A percentile compares a stretch with the other conserved stretches of the same genome.
Evolutionary conservation across 108 stramenopile species (phyloP).

Genomic region (Nannochloropsis salina): DNA sequence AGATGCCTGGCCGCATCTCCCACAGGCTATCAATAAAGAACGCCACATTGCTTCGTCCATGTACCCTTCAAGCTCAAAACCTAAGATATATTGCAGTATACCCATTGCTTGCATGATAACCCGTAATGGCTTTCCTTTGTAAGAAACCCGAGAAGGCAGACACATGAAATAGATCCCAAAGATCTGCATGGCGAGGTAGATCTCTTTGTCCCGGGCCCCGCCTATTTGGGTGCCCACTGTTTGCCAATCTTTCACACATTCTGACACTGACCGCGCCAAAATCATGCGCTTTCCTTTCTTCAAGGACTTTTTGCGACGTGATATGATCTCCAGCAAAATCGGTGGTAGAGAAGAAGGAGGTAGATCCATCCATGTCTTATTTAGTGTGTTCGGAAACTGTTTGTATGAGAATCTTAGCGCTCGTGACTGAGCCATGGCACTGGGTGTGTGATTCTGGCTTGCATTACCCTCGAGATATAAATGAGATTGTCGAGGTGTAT

Average conservation of each 20-base stretch:
- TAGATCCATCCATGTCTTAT: neutral
- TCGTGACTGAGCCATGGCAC: neutral
- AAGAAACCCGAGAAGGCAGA: neutral
- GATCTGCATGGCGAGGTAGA: neutral
- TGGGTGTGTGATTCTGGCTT: too few species aligned
- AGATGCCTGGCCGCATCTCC: neutral
- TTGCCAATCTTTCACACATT: constrained; percentile 9
- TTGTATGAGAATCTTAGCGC: neutral
- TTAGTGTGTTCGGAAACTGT: neutral
- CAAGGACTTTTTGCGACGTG: neutral
- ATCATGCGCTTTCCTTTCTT: neutral
- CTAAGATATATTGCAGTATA: neutral
- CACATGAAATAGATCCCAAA: constrained; percentile 18
- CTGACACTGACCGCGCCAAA: neutral
- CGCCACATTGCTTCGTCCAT: constrained; percentile 30
- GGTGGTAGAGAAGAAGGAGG: neutral
- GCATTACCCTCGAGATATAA: too few species aligned
- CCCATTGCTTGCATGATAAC: neutral
- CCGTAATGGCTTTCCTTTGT: neutral
- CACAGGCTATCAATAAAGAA: constrained; percentile 22
- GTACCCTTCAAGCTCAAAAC: neutral
- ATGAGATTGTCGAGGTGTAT: too few species aligned
- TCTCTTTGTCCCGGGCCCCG: neutral
- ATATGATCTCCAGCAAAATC: neutral
- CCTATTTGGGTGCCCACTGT: neutral